A percentile compares a stretch with the other conserved stretches of the same genome.
Evolutionary conservation across 495 filamentous ascomycete species (phyloP).

Genomic region (Lindgomyces ingoldianus): DNA sequence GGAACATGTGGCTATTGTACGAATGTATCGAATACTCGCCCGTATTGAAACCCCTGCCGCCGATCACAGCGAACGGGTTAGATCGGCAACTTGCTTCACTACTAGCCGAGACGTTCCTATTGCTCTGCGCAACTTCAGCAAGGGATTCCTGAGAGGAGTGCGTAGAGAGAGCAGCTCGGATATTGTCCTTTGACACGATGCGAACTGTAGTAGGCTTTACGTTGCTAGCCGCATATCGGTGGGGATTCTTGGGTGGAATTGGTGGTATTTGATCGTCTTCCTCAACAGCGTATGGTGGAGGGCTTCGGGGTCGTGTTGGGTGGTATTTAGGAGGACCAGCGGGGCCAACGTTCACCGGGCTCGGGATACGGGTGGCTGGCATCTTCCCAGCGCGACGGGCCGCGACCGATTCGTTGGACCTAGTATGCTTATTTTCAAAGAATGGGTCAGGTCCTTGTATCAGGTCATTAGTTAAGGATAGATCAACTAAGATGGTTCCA

Average conservation of each 20-base stretch:
- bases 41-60: not conserved
- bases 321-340: not conserved
- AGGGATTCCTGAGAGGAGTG: not conserved
- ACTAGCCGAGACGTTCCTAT: too few relatives aligned
- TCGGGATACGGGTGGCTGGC: not conserved
- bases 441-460: not conserved
- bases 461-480: not conserved
- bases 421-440: not conserved
- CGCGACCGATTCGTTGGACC: too few relatives aligned
- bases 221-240: not conserved
- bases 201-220: not conserved
- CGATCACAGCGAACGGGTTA: too few relatives aligned
- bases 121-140: too few relatives aligned
- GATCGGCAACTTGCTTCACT: too few relatives aligned
- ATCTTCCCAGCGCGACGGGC: not conserved
- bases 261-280: not conserved
- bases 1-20: slow-evolving; percentile 30
- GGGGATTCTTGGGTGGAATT: slow-evolving; percentile 8
- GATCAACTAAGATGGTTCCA: not conserved
- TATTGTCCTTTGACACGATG: slow-evolving; percentile 25
- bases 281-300: not conserved
- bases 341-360: not conserved
- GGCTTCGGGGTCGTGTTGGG: not conserved
- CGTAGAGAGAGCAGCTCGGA: slow-evolving; percentile 12
- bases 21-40: not conserved